Evolutionary conservation across 2,329 filamentous ascomycete species (phyloP), one percentile per base, ranked within the genome.

Genomic region (Aureobasidium zeae): DNA sequence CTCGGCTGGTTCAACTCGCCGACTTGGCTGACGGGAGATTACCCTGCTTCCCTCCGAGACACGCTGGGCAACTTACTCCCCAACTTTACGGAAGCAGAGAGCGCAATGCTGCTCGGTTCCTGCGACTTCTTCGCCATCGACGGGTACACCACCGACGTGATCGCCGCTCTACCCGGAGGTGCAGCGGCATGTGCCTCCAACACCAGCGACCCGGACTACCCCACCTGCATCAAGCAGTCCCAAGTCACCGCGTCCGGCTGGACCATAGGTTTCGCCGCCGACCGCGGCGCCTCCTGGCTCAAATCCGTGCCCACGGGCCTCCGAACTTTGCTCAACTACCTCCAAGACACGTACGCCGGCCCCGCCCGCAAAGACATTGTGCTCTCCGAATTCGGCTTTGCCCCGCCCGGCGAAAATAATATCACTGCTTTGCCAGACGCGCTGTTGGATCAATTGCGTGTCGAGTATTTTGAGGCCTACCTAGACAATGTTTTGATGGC

Each of bases 71-170:
- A 51, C 28, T 57, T 62, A 46, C 48, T 63, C 3, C 52, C 52
- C 0, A 48, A 49, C 5, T 65, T 61, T 37, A 63, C 59, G 2
- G 47, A 51, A 10, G 56, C 51, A 13, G 50, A 63, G 39, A 60
- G 56, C 31, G 50, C 46, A 11, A 22, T 52, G n/a, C 59, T 63
- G 33, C 53, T 52, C 15, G 57, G 56, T 9, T 54, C 57, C 5
- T 49, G 50, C 13, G 61, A 64, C 47, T 56, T 61, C 42, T 63
- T 59, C 45, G 60, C 57, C 21, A 56, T 60, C 45, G 76, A 81
- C 28, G 71, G 76, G 10, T 72, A 80, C 19, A 78, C 74, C 53
- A 73, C 80, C 1, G 66, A 70, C 13, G 54, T 76, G 9, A 72
- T 84, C 17, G 63, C 69, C 12, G 51, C 56, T 0, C 63, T 84